These are phyloP conservation scores for Exophiala sideris DNA, from an alignment of 2,329 filamentous ascomycete species.

Conservation along the genomic window DNA sequence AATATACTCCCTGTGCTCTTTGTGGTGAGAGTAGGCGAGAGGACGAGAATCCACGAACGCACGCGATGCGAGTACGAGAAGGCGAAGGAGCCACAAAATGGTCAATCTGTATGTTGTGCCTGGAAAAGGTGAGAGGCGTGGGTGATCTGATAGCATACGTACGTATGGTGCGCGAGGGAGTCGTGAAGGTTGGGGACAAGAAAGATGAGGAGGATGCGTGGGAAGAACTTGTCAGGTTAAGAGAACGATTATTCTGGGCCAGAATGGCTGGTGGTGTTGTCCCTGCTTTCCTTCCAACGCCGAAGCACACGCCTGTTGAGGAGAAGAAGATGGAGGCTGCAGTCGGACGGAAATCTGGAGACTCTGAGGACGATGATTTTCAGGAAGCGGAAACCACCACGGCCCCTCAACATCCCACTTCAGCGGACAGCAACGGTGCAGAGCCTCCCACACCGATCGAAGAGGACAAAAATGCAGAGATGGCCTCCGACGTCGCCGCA, in stretches of 20 bases:
- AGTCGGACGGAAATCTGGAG: slow-evolving; percentile 3
- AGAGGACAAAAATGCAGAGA: slow-evolving; percentile 9
- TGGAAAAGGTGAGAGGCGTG: slow-evolving; percentile 76
- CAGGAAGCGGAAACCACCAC: not conserved
- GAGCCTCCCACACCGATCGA: slow-evolving; percentile 5
- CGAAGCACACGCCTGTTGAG: slow-evolving; percentile 21
- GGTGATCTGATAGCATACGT: slow-evolving; percentile 93
- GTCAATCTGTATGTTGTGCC: slow-evolving; percentile 83
- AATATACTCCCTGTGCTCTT: slow-evolving; percentile 68
- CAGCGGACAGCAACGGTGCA: not conserved
- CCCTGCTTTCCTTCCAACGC: slow-evolving; percentile 51
- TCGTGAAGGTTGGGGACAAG: slow-evolving; percentile 69
- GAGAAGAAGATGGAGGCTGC: slow-evolving; percentile 12
- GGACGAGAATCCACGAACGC: slow-evolving; percentile 68
- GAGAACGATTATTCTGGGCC: slow-evolving; percentile 97
- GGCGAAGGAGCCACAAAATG: slow-evolving; percentile 83
- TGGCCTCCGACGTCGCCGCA: slow-evolving; percentile 13
- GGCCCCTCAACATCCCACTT: not conserved
- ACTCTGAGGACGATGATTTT: slow-evolving; percentile 12
- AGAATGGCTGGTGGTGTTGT: slow-evolving; percentile 88
- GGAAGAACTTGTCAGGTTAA: slow-evolving; percentile 86
- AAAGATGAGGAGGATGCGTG: slow-evolving; percentile 81
- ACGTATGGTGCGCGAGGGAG: slow-evolving; percentile 85
- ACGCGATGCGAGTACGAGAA: slow-evolving; percentile 86
- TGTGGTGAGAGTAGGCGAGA: slow-evolving; percentile 81